A percentile compares a stretch with the other conserved stretches of the same genome.
Evolutionary conservation across 140 eudicot genomes (phyloP).

Genomic region (Senecio squalidus): DNA sequence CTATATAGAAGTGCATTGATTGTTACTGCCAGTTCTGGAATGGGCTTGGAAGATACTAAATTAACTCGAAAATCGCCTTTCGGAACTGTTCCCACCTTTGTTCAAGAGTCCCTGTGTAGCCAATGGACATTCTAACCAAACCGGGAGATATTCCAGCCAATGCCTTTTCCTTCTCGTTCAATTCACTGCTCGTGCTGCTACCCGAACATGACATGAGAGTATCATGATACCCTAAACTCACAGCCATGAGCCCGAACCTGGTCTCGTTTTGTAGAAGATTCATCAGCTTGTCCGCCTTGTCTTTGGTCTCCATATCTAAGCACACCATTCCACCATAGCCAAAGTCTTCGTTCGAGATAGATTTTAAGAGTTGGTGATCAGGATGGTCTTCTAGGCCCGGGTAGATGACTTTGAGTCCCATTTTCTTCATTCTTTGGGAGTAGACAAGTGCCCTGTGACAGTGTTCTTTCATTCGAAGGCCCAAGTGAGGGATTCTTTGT

Average conservation of each 20-base stretch:
- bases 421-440: conserved; percentile 69
- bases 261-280: conserved; percentile 59
- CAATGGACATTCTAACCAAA: neutral
- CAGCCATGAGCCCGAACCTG: conserved; percentile 41
- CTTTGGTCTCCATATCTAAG: conserved; percentile 90
- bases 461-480: conserved; percentile 89
- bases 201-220: neutral
- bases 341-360: conserved; percentile 55
- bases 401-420: conserved; percentile 86
- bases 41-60: neutral
- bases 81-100: neutral
- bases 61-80: neutral
- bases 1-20: too few species aligned
- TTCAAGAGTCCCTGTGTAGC: too few species aligned
- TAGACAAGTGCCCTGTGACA: conserved; percentile 61
- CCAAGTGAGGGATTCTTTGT: conserved; percentile 81
- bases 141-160: neutral
- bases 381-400: conserved; percentile 98
- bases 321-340: conserved; percentile 88
- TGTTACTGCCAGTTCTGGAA: too few species aligned
- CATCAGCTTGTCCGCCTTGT: conserved; percentile 68
- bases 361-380: conserved; percentile 58
- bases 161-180: neutral
- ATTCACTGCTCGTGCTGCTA: neutral
- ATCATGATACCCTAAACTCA: neutral